A percentile compares a stretch with the other conserved stretches of the same genome.
Evolutionary conservation across 2,329 filamentous ascomycete genomes (phyloP).

Genomic region (Aureobasidium sp.): DNA sequence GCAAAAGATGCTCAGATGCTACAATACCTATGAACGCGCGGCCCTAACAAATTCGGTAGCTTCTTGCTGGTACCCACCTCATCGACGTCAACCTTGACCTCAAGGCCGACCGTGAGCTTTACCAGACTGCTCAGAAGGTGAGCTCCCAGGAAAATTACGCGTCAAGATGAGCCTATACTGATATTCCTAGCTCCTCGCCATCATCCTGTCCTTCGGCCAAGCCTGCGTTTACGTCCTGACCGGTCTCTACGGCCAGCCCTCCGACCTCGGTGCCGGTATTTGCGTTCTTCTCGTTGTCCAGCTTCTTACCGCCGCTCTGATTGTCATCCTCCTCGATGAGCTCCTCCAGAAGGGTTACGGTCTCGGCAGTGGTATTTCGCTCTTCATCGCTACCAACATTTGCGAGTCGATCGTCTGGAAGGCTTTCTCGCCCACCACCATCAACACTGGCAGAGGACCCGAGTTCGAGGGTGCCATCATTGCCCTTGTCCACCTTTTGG

Average conservation of each 20-base stretch:
- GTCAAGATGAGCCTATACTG: neutral
- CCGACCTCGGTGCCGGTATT: conserved; percentile 93
- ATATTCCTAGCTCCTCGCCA: conserved; percentile 60
- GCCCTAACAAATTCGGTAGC: conserved; percentile 38
- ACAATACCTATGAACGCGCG: neutral
- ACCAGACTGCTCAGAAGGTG: conserved; percentile 95
- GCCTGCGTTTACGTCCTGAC: conserved; percentile 98
- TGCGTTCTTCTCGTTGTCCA: conserved; percentile 97
- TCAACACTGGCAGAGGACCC: conserved; percentile 97
- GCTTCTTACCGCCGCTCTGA: conserved; percentile 93
- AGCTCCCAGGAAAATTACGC: neutral
- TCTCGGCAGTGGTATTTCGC: conserved; percentile 94
- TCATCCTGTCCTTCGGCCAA: conserved; percentile 95
- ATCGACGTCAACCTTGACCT: conserved; percentile 99
- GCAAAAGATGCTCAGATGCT: neutral
- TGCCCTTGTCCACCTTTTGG: conserved; percentile 91
- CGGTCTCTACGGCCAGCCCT: conserved; percentile 92
- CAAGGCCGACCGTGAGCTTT: conserved; percentile 98
- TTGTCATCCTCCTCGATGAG: conserved; percentile 98
- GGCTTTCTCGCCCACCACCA: conserved; percentile 97
- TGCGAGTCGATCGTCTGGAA: conserved; percentile 99
- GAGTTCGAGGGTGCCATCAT: conserved; percentile 99
- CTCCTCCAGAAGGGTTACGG: conserved; percentile 99
- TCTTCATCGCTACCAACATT: conserved; percentile 99
- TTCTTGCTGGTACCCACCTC: conserved; percentile 97